A percentile compares a stretch with the other conserved stretches of the same genome.
Conservation (phyloP, 495 filamentous ascomycete genomes). For the Hypoxylon fragiforme region DNA sequence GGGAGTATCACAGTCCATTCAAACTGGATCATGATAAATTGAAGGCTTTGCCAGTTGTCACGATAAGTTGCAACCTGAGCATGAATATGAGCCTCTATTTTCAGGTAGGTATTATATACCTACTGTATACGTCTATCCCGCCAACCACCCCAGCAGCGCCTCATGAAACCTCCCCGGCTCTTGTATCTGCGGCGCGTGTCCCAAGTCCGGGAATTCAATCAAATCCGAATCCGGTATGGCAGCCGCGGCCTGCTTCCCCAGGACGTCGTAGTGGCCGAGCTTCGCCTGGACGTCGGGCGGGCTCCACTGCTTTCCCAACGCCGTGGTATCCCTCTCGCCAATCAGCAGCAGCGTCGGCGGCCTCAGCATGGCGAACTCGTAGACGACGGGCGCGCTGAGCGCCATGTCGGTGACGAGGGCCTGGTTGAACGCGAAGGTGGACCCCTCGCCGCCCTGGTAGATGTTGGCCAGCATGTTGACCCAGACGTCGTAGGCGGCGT, state of each 20-base stretch:
- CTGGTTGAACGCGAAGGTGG: constrained; percentile 39
- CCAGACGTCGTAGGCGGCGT: constrained; percentile 46
- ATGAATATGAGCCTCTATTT: background rate
- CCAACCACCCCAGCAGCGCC: constrained; percentile 43
- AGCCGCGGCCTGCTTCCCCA: constrained; percentile 44
- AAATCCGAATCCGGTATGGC: constrained; percentile 46
- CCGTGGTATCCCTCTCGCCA: constrained; percentile 48
- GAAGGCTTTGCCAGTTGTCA: background rate
- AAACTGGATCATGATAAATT: no score
- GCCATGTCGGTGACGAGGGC: constrained; percentile 50
- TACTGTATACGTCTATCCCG: background rate
- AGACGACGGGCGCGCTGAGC: constrained; percentile 47
- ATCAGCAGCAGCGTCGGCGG: constrained; percentile 44
- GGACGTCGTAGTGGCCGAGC: constrained; percentile 46
- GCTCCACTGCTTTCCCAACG: constrained; percentile 52
- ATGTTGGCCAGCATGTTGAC: constrained; percentile 51
- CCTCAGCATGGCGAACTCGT: constrained; percentile 45
- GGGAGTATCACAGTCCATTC: no score
- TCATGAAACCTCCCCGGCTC: constrained; percentile 42
- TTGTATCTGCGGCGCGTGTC: constrained; percentile 53
- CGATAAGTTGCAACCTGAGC: no score
- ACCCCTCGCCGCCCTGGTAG: constrained; percentile 41
- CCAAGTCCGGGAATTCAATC: constrained; percentile 44
- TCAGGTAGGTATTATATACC: constrained; percentile 14
- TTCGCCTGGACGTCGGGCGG: constrained; percentile 43